Evolutionary conservation across 257 asterid species (phyloP).

Genomic region (Agastache rugosa): DNA sequence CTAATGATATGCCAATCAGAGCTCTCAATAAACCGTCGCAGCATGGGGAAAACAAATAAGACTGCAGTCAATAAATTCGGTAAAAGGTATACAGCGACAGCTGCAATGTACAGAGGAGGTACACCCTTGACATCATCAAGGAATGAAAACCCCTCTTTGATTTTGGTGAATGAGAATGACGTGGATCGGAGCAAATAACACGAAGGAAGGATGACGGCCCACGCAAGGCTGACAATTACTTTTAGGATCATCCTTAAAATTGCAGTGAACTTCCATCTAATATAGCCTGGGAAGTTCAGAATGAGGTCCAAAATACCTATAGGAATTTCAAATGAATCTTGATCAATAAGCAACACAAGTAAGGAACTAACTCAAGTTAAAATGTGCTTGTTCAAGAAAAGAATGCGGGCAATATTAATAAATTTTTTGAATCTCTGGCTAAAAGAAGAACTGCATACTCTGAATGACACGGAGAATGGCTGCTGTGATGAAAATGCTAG

Average conservation of each 20-base stretch:
- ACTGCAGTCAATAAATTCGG: slow-evolving; percentile 78
- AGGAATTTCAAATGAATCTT: slow-evolving; percentile 35
- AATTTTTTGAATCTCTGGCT: slow-evolving; percentile 1
- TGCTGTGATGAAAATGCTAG: slow-evolving; percentile 94
- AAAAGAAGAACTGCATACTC: slow-evolving; percentile 57
- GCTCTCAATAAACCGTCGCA: slow-evolving; percentile 93
- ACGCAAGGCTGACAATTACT: slow-evolving; percentile 79
- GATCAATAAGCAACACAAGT: slow-evolving; percentile 28
- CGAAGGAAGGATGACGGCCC: slow-evolving; percentile 81
- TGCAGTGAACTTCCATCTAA: slow-evolving; percentile 81
- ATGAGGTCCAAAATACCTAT: slow-evolving; percentile 82
- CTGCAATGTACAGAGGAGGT: slow-evolving; percentile 86
- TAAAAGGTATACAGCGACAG: slow-evolving; percentile 72
- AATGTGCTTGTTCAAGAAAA: slow-evolving; percentile 21
- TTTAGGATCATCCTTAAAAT: slow-evolving; percentile 78
- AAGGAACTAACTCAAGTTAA: slow-evolving; percentile 11
- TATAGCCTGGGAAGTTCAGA: slow-evolving; percentile 92
- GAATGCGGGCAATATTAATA: slow-evolving; percentile 5
- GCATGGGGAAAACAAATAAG: slow-evolving; percentile 89
- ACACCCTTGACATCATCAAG: slow-evolving; percentile 80
- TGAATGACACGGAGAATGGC: slow-evolving; percentile 87
- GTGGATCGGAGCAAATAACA: slow-evolving; percentile 66
- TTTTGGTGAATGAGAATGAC: slow-evolving; percentile 46
- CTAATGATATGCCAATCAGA: slow-evolving; percentile 91
- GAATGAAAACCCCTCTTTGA: slow-evolving; percentile 56